A percentile compares a stretch with the other conserved stretches of the same genome.
phyloP scores from a whole-genome alignment of 805 yeast genomes.

The Saccharomycopsis sp. region DNA sequence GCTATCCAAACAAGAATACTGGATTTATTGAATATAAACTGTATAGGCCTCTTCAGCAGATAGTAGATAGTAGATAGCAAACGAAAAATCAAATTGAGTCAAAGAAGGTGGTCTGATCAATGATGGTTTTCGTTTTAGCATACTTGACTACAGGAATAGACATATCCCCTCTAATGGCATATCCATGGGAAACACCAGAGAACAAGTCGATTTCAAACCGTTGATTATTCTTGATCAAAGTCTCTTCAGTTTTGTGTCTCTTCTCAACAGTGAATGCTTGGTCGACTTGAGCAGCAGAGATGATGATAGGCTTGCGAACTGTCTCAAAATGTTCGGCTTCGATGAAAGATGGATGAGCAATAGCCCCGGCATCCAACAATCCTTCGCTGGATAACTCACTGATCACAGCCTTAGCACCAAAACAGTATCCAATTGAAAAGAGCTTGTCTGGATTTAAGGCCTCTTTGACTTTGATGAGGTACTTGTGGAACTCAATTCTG shows the following conservation, averaged over 20 bases:
- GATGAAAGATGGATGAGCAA: slow-evolving; percentile 83
- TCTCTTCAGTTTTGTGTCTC: slow-evolving; percentile 54
- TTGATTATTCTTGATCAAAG: slow-evolving; percentile 45
- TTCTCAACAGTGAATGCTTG: slow-evolving; percentile 52
- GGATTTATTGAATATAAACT: no score
- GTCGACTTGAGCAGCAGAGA: slow-evolving; percentile 74
- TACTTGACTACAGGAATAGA: slow-evolving; percentile 44
- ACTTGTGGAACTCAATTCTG: slow-evolving; percentile 35
- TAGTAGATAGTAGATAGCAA: not conserved
- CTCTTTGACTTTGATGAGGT: slow-evolving; percentile 37
- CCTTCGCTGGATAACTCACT: slow-evolving; percentile 29
- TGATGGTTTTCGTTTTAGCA: slow-evolving; percentile 53
- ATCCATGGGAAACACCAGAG: slow-evolving; percentile 69
- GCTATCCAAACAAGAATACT: no score
- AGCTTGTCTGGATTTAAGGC: slow-evolving; percentile 37
- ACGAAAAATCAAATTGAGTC: not conserved
- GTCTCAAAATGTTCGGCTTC: slow-evolving; percentile 55
- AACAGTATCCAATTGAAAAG: slow-evolving; percentile 71
- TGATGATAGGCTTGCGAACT: slow-evolving; percentile 55
- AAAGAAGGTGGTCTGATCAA: not conserved
- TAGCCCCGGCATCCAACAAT: slow-evolving; percentile 52
- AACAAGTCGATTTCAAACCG: slow-evolving; percentile 56
- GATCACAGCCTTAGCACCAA: slow-evolving; percentile 66
- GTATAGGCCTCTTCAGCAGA: no score
- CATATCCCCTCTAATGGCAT: slow-evolving; percentile 70